Evolutionary conservation across 768 basidiomycete species (phyloP).

Genomic region (Lentinula detonsa): DNA sequence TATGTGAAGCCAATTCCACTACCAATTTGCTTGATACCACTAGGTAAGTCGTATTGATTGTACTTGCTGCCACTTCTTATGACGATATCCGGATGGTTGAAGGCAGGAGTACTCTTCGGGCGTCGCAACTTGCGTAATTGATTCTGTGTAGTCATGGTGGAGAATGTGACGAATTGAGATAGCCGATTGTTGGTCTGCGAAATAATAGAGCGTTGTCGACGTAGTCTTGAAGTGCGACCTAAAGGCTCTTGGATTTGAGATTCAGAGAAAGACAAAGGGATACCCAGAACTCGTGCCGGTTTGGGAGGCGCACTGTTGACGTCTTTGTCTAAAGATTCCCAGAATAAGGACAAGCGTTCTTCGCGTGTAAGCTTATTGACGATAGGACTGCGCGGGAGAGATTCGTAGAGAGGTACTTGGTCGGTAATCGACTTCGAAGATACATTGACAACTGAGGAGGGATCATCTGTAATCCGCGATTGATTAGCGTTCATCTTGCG

Average conservation of each 20-base stretch:
- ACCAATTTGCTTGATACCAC: conserved; percentile 40
- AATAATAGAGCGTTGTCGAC: conserved; percentile 3
- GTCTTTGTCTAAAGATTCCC: conserved; percentile 7
- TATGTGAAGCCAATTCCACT: conserved; percentile 49
- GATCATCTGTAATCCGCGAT: background rate
- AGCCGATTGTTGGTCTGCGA: background rate
- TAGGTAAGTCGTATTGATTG: conserved; percentile 27
- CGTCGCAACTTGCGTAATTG: conserved; percentile 3
- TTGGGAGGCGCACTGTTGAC: background rate
- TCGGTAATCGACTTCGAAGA: background rate
- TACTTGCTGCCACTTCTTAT: background rate
- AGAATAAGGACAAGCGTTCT: background rate
- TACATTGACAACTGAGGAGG: background rate
- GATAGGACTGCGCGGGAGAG: background rate
- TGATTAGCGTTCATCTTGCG: background rate
- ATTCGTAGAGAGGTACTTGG: background rate
- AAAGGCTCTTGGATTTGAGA: background rate
- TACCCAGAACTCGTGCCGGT: background rate
- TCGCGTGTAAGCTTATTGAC: background rate
- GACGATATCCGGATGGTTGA: background rate
- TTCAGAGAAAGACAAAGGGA: background rate
- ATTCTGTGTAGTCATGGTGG: background rate
- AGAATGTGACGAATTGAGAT: background rate
- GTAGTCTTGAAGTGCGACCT: background rate
- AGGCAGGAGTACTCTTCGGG: conserved; percentile 2